These are phyloP conservation scores for Yamadazyma kitorensis DNA, from an alignment of 805 yeast genomes.

Conservation along the genomic window DNA sequence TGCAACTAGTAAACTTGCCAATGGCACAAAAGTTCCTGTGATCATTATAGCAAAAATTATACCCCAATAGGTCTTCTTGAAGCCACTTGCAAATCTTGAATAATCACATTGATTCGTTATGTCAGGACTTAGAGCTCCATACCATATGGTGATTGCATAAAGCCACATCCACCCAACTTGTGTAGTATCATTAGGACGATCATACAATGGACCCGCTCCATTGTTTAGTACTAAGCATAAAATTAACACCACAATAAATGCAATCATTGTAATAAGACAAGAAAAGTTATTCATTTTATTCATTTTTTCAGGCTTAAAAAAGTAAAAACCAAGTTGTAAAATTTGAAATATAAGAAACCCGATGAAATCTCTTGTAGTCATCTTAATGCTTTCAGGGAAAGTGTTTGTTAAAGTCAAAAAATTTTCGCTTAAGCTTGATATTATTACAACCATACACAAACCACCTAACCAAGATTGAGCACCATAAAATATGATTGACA, in stretches of 20 bases:
- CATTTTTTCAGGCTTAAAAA: conserved; percentile 43
- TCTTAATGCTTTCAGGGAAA: conserved; percentile 30
- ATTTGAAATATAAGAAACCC: conserved; percentile 46
- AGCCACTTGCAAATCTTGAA: conserved; percentile 28
- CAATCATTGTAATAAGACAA: conserved; percentile 25
- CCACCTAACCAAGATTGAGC: conserved; percentile 49
- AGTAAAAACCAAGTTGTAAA: conserved; percentile 38
- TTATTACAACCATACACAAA: conserved; percentile 34
- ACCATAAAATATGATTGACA: conserved; percentile 47
- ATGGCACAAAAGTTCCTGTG: conserved; percentile 43
- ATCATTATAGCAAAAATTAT: conserved; percentile 32
- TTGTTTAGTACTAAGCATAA: conserved; percentile 25
- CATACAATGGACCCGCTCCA: conserved; percentile 25
- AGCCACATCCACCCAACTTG: conserved; percentile 39
- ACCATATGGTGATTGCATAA: conserved; percentile 35
- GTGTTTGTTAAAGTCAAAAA: conserved; percentile 39
- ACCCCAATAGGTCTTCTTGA: conserved; percentile 14
- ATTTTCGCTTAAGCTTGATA: conserved; percentile 36
- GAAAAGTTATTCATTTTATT: conserved; percentile 24
- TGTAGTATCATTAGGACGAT: conserved; percentile 3
- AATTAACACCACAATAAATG: conserved; percentile 35
- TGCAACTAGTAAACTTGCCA: conserved; percentile 45
- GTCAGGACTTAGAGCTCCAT: conserved; percentile 36
- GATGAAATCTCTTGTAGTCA: conserved; percentile 41
- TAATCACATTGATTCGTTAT: conserved; percentile 39